Evolutionary conservation across 768 basidiomycete species (phyloP), one percentile per base, ranked within the genome.

Genomic region (Podaxis rugospora): DNA sequence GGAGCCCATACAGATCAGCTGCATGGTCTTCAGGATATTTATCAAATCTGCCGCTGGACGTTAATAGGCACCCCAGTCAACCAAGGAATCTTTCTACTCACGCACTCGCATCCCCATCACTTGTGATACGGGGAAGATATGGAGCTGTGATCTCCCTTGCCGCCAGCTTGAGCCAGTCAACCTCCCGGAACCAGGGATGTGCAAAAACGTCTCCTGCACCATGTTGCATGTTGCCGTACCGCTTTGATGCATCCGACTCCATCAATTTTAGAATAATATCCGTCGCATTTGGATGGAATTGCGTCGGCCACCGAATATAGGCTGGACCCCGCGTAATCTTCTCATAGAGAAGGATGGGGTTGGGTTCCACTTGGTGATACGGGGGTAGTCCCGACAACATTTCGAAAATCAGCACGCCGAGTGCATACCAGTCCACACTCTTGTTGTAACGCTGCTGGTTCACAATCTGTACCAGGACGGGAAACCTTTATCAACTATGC

Each of bases 391-490:
- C 97, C 0, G 92, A 94, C 47, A 99, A 83, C 95, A 98, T 98
- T 75, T 99, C 97, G 71, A 91, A 99, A 59, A 95, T 90, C 63
- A 99, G 86, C 57, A 99, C 93, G 54, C 97, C 97, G 55, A 98
- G 83, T 1, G 97, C 96, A 76, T 98, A 99, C 95, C 95, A 99
- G 70, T 99, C 97, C 1, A 98, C 96, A 60, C 88, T 90, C 73
- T 97, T 96, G 70, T 95, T 96, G 71, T 99, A 98, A 5, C 95
- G 82, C 60, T 86, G 83, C 70, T 91, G 88, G 16, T 80, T 85
- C 70, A 87, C 89, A 72, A 93, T 86, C 90, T 92, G 55, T 36
- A 28, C 32, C 23, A 27, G 51, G 64, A 64, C 51, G 64, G 39
- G 69, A 54, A 28, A 25, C 7, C n/a, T 11, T 5, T 14, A 37